phyloP scores from a whole-genome alignment of 2,329 filamentous ascomycete genomes.

The Amauroascus niger region DNA sequence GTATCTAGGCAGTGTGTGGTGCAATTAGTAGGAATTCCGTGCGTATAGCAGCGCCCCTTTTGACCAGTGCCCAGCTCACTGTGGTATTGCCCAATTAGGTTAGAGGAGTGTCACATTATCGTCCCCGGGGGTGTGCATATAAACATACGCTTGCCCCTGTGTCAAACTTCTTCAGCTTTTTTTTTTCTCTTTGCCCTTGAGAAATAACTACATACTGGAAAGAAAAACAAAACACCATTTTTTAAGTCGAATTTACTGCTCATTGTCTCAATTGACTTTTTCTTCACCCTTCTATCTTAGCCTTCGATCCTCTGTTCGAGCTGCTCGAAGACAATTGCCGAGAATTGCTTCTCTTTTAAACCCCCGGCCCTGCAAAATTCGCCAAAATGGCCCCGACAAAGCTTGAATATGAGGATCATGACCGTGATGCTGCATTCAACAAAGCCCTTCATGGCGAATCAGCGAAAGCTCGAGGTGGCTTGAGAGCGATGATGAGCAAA shows the following conservation, averaged over 20 bases:
- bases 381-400: slow-evolving; percentile 42
- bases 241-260: too few relatives aligned
- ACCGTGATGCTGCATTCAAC: slow-evolving; percentile 82
- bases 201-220: too few relatives aligned
- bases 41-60: too few relatives aligned
- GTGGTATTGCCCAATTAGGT: too few relatives aligned
- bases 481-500: slow-evolving; percentile 79
- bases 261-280: not conserved
- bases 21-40: too few relatives aligned
- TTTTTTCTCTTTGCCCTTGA: too few relatives aligned
- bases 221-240: too few relatives aligned
- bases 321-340: not conserved
- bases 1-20: too few relatives aligned
- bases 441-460: slow-evolving; percentile 75
- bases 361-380: not conserved
- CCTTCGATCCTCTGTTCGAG: not conserved
- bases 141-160: not conserved
- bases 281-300: not conserved
- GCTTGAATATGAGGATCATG: slow-evolving; percentile 74
- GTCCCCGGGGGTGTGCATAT: not conserved
- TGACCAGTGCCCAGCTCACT: too few relatives aligned
- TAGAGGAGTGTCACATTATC: too few relatives aligned
- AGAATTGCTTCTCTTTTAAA: not conserved
- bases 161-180: not conserved
- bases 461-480: slow-evolving; percentile 58